Evolutionary conservation across 345 rosid species (phyloP).

Genomic region (Fremontodendron californicum): DNA sequence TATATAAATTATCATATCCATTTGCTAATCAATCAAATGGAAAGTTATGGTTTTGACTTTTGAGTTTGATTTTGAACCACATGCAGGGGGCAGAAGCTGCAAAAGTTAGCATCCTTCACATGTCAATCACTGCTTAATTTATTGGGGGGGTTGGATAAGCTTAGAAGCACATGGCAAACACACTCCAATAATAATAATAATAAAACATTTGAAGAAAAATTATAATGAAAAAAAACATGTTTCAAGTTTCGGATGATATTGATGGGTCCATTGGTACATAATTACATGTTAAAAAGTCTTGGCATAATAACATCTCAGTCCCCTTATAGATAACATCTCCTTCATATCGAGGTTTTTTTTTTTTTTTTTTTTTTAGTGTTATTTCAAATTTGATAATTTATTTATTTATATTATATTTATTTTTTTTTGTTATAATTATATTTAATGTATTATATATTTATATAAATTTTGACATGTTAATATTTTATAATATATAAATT

Average conservation of each 20-base stretch:
- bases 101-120: background rate
- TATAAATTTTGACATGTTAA: too few relatives aligned
- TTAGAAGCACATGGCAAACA: slow-evolving; percentile 13
- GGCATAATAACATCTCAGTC: background rate
- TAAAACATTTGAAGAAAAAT: background rate
- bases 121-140: background rate
- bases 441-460: too few relatives aligned
- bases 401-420: too few relatives aligned
- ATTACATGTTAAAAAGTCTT: background rate
- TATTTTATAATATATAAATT: too few relatives aligned
- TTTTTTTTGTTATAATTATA: too few relatives aligned
- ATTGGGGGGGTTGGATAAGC: slow-evolving; percentile 4
- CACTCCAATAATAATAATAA: background rate
- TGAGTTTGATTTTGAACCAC: background rate
- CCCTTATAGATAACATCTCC: background rate
- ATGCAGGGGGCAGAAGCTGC: slow-evolving; percentile 11
- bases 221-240: background rate
- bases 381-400: too few relatives aligned
- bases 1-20: too few relatives aligned
- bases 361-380: background rate
- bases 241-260: background rate
- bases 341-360: background rate
- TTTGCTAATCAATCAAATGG: too few relatives aligned
- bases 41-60: too few relatives aligned
- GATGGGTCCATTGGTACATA: slow-evolving; percentile 1